These are phyloP conservation scores for Pythium volutum DNA, from an alignment of 352 stramenopile species.

Conservation along the genomic window DNA sequence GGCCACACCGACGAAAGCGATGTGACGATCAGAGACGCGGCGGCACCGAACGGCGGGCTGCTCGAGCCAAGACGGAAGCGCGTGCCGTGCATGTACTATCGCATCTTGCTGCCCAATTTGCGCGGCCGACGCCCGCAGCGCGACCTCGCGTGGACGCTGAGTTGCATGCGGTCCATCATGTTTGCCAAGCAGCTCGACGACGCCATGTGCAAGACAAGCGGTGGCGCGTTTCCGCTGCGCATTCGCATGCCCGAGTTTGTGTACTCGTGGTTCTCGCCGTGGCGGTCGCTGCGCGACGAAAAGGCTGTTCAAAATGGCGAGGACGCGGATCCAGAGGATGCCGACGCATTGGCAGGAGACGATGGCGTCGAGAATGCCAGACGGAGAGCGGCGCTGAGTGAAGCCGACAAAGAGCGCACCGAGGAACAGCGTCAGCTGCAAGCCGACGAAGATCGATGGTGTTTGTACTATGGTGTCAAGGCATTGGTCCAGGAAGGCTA, in stretches of 20 bases:
- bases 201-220: slow-evolving; percentile 52
- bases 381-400: neutral
- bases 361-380: neutral
- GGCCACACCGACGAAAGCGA: neutral
- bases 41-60: neutral
- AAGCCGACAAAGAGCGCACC: slow-evolving; percentile 14
- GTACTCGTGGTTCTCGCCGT: slow-evolving; percentile 91
- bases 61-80: slow-evolving; percentile 36
- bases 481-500: slow-evolving; percentile 78
- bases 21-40: neutral
- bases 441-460: slow-evolving; percentile 90
- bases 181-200: slow-evolving; percentile 88
- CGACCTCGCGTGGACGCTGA: slow-evolving; percentile 81
- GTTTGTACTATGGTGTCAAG: slow-evolving; percentile 92
- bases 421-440: slow-evolving; percentile 48
- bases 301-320: slow-evolving; percentile 27
- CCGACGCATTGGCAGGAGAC: neutral
- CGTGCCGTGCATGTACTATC: slow-evolving; percentile 87
- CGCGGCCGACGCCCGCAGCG: slow-evolving; percentile 73
- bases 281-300: slow-evolving; percentile 52
- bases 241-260: slow-evolving; percentile 93
- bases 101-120: slow-evolving; percentile 90
- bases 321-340: slow-evolving; percentile 25
- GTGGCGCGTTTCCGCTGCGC: slow-evolving; percentile 41
- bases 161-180: slow-evolving; percentile 89